A percentile compares a stretch with the other conserved stretches of the same genome.
Evolutionary conservation across 2,329 filamentous ascomycete genomes (phyloP).

Genomic region (Fusarium mangiferae): DNA sequence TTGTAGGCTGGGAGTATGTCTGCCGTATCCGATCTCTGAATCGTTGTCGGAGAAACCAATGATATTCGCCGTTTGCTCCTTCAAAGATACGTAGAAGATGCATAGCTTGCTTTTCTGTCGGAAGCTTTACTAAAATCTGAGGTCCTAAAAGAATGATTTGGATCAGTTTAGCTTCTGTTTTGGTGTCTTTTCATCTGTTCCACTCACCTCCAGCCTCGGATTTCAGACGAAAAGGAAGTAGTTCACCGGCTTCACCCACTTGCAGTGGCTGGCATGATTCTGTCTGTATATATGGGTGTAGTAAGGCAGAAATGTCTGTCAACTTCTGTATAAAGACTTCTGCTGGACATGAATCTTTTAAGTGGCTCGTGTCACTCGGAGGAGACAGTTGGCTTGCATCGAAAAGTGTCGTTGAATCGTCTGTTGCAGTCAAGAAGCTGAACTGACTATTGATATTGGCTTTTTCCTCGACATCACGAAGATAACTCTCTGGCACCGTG

Average conservation of each 20-base stretch:
- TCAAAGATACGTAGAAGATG: background rate
- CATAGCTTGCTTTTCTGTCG: background rate
- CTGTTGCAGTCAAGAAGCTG: fast-evolving
- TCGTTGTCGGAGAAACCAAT: background rate
- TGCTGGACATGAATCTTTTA: background rate
- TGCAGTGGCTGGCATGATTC: background rate
- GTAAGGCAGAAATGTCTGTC: background rate
- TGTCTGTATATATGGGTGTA: background rate
- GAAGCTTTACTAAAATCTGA: background rate
- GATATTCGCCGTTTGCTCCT: background rate
- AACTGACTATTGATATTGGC: background rate
- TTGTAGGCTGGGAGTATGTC: background rate
- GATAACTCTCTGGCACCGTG: background rate
- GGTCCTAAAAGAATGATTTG: fast-evolving
- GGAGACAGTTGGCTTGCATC: background rate
- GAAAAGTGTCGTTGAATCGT: fast-evolving
- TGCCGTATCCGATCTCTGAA: background rate
- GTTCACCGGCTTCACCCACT: background rate
- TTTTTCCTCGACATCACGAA: background rate
- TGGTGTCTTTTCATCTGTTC: fast-evolving
- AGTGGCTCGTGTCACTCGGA: background rate
- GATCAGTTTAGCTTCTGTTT: background rate
- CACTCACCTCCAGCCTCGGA: background rate
- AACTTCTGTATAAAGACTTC: background rate
- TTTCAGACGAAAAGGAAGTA: background rate